These are phyloP conservation scores for Paraphysoderma sedebokerense DNA, from an alignment of 371 early-diverging fungal genomes.

Conservation along the genomic window DNA sequence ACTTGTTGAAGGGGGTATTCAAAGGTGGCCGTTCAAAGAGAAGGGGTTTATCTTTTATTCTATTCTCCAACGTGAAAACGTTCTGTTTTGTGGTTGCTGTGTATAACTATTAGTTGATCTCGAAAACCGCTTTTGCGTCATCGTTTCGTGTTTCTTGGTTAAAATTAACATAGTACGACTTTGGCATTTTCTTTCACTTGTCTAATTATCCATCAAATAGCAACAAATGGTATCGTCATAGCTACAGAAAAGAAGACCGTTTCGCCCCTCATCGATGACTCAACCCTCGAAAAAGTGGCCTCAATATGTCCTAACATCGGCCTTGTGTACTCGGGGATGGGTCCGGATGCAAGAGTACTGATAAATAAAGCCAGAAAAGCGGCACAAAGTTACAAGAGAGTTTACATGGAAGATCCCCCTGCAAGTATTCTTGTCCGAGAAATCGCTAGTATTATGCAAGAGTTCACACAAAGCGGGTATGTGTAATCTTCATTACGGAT, in stretches of 20 bases:
- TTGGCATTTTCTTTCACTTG: neutral
- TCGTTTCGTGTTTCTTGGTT: too few relatives aligned
- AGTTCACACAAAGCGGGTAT: constrained; percentile 95
- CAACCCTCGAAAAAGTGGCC: constrained; percentile 74
- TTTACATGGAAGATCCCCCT: constrained; percentile 92
- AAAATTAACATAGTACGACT: too few relatives aligned
- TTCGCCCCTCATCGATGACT: constrained; percentile 81
- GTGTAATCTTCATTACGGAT: constrained; percentile 3
- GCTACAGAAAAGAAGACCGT: constrained; percentile 94
- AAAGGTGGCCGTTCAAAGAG: too few relatives aligned
- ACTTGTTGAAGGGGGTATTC: too few relatives aligned
- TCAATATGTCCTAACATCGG: constrained; percentile 82
- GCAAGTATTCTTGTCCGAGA: constrained; percentile 86
- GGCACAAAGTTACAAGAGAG: constrained; percentile 82
- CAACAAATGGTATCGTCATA: constrained; percentile 92
- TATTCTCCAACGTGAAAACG: too few relatives aligned
- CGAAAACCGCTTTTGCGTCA: too few relatives aligned
- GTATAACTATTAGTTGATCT: too few relatives aligned
- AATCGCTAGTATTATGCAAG: constrained; percentile 93
- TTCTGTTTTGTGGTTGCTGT: too few relatives aligned
- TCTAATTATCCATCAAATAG: constrained; percentile 22
- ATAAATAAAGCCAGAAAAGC: constrained; percentile 88
- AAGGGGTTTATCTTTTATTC: too few relatives aligned
- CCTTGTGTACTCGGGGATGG: constrained; percentile 97
- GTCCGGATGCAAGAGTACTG: constrained; percentile 90